These are phyloP conservation scores for Tolypocladium capitatum DNA, from an alignment of 2,329 filamentous ascomycete genomes.

Conservation along the genomic window DNA sequence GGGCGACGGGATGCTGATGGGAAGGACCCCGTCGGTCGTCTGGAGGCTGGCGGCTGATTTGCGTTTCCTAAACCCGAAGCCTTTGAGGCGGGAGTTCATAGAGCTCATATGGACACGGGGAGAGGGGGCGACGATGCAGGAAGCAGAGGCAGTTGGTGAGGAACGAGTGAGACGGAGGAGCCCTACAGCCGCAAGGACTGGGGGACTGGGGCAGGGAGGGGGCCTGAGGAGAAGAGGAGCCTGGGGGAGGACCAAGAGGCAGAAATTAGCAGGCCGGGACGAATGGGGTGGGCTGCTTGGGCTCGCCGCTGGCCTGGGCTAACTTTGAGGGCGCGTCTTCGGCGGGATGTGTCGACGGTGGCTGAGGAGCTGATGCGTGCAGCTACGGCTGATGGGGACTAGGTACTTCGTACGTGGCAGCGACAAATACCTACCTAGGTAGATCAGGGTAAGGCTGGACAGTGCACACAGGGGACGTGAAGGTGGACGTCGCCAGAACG, in stretches of 20 bases:
- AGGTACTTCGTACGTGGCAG: too few species aligned
- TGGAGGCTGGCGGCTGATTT: conserved; percentile 53
- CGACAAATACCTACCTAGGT: too few species aligned
- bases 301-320: conserved; percentile 2
- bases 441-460: neutral
- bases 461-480: neutral
- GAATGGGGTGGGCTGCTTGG: conserved; percentile 2
- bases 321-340: neutral
- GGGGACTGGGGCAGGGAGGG: conserved; percentile 1
- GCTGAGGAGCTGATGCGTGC: neutral
- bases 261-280: conserved; percentile 2
- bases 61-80: conserved; percentile 71
- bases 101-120: conserved; percentile 49
- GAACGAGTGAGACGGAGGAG: conserved; percentile 5
- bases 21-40: conserved; percentile 27
- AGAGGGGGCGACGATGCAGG: conserved; percentile 4
- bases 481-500: too few species aligned
- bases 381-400: neutral
- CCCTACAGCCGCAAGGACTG: conserved; percentile 5
- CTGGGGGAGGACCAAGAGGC: neutral
- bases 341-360: neutral
- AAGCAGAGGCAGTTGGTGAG: conserved; percentile 1
- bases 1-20: conserved; percentile 22
- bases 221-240: neutral
- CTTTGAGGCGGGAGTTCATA: conserved; percentile 68